These are phyloP conservation scores for Apiospora kogelbergensis DNA, from an alignment of 2,329 filamentous ascomycete species.

Conservation along the genomic window DNA sequence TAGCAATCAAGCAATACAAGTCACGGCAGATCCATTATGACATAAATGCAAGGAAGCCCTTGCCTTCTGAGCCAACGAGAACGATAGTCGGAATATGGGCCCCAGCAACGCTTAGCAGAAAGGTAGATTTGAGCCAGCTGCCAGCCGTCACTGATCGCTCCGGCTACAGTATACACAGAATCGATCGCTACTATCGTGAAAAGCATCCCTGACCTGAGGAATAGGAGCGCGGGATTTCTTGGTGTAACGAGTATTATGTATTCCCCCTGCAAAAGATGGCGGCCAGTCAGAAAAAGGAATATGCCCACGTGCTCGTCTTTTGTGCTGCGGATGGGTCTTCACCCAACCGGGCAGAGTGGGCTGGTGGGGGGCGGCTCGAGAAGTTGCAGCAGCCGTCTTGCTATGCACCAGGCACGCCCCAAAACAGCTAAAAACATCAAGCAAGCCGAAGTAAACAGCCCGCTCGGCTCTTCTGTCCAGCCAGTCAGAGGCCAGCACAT, in stretches of 20 bases:
- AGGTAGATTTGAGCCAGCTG: neutral
- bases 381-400: neutral
- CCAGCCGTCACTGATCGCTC: neutral
- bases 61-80: neutral
- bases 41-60: neutral
- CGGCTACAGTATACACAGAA: neutral
- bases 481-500: neutral
- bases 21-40: neutral
- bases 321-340: neutral
- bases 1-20: too few species aligned
- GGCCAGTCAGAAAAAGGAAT: slow-evolving; percentile 3
- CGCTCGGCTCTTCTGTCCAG: neutral
- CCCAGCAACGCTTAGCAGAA: neutral
- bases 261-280: neutral
- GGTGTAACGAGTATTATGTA: neutral
- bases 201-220: neutral
- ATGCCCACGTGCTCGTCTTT: neutral
- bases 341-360: neutral
- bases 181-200: neutral
- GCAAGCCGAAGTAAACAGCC: neutral
- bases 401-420: neutral
- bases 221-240: neutral
- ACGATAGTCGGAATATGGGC: neutral
- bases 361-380: too few species aligned
- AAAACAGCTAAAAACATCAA: neutral